phyloP scores from a whole-genome alignment of 257 asterid genomes.

The Avicennia marina region DNA sequence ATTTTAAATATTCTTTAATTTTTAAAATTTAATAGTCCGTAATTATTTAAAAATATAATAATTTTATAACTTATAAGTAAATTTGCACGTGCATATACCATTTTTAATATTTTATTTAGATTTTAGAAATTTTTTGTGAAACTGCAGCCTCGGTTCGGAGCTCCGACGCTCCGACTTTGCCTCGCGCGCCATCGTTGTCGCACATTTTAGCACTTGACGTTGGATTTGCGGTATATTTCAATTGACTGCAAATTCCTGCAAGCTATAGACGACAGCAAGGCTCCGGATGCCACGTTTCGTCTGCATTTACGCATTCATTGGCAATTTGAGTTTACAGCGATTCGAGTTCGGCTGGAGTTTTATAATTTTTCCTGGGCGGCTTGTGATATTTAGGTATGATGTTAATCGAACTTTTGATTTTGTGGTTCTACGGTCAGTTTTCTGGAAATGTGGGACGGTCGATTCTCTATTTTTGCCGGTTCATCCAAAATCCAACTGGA shows the following conservation, averaged over 20 bases:
- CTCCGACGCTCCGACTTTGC: neutral
- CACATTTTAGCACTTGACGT: neutral
- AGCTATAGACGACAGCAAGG: neutral
- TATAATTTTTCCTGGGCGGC: neutral
- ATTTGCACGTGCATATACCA: too few relatives aligned
- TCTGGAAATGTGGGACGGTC: slow-evolving; percentile 1
- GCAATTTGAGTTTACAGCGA: slow-evolving; percentile 5
- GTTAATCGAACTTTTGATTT: neutral
- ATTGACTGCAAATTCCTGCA: neutral
- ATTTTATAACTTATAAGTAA: too few relatives aligned
- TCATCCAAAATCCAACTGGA: neutral
- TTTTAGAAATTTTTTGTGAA: too few relatives aligned
- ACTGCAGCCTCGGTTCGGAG: too few relatives aligned
- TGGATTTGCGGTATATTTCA: neutral
- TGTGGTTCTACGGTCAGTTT: slow-evolving; percentile 8
- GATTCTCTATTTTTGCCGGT: slow-evolving; percentile 11
- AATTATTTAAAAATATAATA: too few relatives aligned
- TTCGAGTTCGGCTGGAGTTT: slow-evolving; percentile 11
- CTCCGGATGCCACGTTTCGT: neutral
- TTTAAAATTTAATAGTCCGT: too few relatives aligned
- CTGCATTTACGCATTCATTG: neutral
- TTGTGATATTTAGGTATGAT: slow-evolving; percentile 12
- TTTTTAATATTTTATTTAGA: too few relatives aligned
- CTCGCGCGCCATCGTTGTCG: slow-evolving; percentile 17
- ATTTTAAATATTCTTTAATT: too few relatives aligned